Conservation (phyloP, 2,329 filamentous ascomycete species). For the Diaporthe vaccinii region DNA sequence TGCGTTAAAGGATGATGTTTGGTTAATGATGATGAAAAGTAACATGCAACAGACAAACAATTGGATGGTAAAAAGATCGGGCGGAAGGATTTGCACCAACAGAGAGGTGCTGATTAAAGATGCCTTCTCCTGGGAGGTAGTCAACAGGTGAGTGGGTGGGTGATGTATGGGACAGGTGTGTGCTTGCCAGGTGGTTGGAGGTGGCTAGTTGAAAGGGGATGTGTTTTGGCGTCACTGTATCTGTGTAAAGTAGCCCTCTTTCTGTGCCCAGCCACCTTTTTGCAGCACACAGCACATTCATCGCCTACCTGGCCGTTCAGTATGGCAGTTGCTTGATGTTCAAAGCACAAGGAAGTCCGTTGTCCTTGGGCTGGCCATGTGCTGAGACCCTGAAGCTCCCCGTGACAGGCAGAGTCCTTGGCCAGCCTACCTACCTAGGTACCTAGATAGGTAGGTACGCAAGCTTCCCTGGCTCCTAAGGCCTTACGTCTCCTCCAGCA, state of each 20-base stretch:
- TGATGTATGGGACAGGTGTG: not conserved
- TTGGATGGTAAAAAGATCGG: not conserved
- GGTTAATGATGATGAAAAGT: constrained; percentile 21
- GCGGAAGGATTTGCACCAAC: not conserved
- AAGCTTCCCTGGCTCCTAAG: not conserved
- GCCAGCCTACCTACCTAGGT: too few species aligned
- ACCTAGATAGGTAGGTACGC: too few species aligned
- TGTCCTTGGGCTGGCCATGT: not conserved
- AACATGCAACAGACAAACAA: not conserved
- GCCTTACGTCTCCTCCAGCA: not conserved
- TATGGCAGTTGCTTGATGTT: not conserved
- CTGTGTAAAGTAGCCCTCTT: not conserved
- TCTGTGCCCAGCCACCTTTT: not conserved
- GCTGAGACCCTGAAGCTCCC: not conserved
- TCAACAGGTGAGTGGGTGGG: not conserved
- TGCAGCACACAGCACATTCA: not conserved
- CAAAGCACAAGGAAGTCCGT: not conserved
- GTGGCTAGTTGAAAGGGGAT: not conserved
- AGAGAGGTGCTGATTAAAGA: not conserved
- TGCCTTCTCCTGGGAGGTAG: not conserved
- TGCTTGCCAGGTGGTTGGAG: not conserved
- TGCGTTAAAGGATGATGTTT: constrained; percentile 22
- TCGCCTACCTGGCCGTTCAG: not conserved
- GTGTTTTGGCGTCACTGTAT: constrained; percentile 6
- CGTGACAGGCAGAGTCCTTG: not conserved